phyloP scores from a whole-genome alignment of 345 rosid genomes.

The Gossypium turneri region DNA sequence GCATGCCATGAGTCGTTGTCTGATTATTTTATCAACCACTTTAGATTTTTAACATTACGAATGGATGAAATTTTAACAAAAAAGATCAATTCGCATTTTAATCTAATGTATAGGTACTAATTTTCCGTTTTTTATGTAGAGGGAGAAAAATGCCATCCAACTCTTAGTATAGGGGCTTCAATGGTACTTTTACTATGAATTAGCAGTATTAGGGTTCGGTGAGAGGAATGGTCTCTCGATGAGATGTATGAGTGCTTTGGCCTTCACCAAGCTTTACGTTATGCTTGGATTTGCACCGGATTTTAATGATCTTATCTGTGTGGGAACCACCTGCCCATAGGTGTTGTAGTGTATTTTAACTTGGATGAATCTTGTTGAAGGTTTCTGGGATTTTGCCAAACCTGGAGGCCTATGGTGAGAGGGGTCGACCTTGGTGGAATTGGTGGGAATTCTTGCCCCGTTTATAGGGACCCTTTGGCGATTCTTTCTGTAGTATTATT shows the following conservation, averaged over 20 bases:
- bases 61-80: too few relatives aligned
- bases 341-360: slow-evolving; percentile 53
- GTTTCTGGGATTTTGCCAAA: slow-evolving; percentile 84
- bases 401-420: slow-evolving; percentile 94
- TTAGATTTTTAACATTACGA: too few relatives aligned
- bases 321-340: slow-evolving; percentile 23
- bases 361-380: slow-evolving; percentile 94
- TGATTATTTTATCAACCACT: too few relatives aligned
- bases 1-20: too few relatives aligned
- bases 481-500: slow-evolving; percentile 46
- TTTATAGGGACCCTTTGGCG: slow-evolving; percentile 32
- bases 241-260: slow-evolving; percentile 3
- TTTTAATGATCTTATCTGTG: slow-evolving; percentile 15
- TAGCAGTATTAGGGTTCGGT: background rate
- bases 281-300: background rate
- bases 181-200: background rate
- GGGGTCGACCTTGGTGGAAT: slow-evolving; percentile 83
- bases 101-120: too few relatives aligned
- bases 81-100: too few relatives aligned
- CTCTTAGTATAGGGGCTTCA: too few relatives aligned
- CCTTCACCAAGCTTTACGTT: slow-evolving; percentile 6
- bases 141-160: too few relatives aligned
- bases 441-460: slow-evolving; percentile 34
- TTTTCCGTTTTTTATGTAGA: too few relatives aligned
- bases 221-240: background rate